These are phyloP conservation scores for Akanthomyces dipterigenus DNA, from an alignment of 2,329 filamentous ascomycete species.

Conservation along the genomic window DNA sequence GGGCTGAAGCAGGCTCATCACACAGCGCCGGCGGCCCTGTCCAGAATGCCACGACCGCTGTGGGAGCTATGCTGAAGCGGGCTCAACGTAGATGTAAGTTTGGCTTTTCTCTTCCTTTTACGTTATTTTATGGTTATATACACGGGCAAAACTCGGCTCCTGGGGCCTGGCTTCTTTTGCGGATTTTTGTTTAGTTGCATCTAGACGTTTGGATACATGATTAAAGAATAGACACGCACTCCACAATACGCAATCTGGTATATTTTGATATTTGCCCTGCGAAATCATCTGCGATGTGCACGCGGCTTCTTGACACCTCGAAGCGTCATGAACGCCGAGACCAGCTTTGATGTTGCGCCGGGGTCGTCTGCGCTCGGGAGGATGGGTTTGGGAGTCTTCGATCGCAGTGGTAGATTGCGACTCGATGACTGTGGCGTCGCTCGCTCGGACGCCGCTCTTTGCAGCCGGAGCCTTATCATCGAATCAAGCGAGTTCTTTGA, in stretches of 20 bases:
- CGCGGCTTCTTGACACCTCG: slow-evolving; percentile 22
- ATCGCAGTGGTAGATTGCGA: not conserved
- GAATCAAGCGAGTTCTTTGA: not conserved
- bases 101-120: not conserved
- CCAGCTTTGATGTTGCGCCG: slow-evolving; percentile 21
- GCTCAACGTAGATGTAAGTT: not conserved
- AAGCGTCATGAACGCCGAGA: slow-evolving; percentile 27
- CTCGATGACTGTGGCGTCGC: not conserved
- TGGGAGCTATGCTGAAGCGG: slow-evolving; percentile 51
- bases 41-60: slow-evolving; percentile 51
- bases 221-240: not conserved
- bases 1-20: slow-evolving; percentile 51
- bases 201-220: not conserved
- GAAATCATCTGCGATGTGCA: not conserved
- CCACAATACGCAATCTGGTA: not conserved
- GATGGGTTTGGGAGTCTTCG: not conserved
- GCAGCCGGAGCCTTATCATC: not conserved
- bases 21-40: slow-evolving; percentile 17
- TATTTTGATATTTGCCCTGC: not conserved
- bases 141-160: not conserved
- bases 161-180: not conserved
- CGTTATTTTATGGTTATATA: not conserved
- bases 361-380: slow-evolving; percentile 16
- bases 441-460: not conserved
- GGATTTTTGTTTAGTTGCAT: not conserved